phyloP scores from a whole-genome alignment of 768 basidiomycete species.

The Holtermanniella nyarrowii region DNA sequence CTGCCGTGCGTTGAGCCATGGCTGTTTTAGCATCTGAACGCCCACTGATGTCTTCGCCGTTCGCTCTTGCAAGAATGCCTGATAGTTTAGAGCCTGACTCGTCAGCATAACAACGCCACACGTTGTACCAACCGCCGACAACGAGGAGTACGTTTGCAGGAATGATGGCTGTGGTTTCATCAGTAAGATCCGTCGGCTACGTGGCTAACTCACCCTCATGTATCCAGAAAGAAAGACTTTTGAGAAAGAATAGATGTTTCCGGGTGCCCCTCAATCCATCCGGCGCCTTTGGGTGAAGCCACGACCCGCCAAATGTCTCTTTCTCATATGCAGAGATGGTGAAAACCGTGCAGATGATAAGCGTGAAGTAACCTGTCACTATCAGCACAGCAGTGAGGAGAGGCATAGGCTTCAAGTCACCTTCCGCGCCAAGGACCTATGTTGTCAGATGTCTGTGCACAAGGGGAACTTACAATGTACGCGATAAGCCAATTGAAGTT shows the following conservation, averaged over 20 bases:
- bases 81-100: not conserved
- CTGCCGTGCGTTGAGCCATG: not conserved
- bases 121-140: conserved; percentile 1
- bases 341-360: conserved; percentile 1
- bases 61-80: not conserved
- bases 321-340: conserved; percentile 1
- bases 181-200: not conserved
- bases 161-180: not conserved
- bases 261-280: not conserved
- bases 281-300: conserved; percentile 2
- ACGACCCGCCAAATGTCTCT: not conserved
- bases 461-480: not conserved
- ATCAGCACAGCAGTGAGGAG: not conserved
- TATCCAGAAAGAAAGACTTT: not conserved
- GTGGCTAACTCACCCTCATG: conserved; percentile 1
- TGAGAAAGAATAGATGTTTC: not conserved
- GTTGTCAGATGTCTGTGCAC: not conserved
- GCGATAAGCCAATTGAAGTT: conserved; percentile 5
- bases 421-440: conserved; percentile 3
- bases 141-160: conserved; percentile 3
- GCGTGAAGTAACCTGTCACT: conserved; percentile 2
- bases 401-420: too few species aligned
- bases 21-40: not conserved
- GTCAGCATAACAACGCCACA: not conserved
- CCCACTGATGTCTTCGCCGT: not conserved